phyloP scores from a whole-genome alignment of 1,284 basidiomycete species.

The Mrakiaceae sp. region DNA sequence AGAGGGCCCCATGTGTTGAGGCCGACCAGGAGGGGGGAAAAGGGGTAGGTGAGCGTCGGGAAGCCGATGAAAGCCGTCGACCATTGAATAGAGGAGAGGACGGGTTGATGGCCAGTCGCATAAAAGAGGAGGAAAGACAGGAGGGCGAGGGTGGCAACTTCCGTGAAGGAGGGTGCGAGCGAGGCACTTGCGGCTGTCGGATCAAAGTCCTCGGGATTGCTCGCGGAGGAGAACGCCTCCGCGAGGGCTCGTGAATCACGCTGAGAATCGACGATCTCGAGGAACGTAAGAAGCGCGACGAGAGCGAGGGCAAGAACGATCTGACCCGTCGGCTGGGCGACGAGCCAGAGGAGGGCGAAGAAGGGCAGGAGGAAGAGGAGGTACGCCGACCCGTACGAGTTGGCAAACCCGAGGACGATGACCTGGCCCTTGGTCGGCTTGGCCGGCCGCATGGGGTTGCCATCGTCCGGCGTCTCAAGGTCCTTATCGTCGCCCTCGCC shows the following conservation, averaged over 20 bases:
- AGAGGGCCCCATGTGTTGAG: constrained; percentile 70
- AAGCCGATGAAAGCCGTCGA: constrained; percentile 75
- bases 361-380: constrained; percentile 63
- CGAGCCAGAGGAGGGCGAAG: constrained; percentile 51
- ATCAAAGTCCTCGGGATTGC: constrained; percentile 32
- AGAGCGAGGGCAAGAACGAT: constrained; percentile 53
- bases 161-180: constrained; percentile 47
- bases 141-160: constrained; percentile 59
- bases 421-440: constrained; percentile 40
- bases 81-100: constrained; percentile 87
- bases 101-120: constrained; percentile 82
- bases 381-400: constrained; percentile 79
- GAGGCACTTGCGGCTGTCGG: constrained; percentile 41
- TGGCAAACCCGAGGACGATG: constrained; percentile 73
- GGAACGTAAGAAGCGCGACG: constrained; percentile 54
- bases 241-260: constrained; percentile 53
- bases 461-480: constrained; percentile 4
- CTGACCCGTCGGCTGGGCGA: constrained; percentile 72
- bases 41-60: constrained; percentile 57
- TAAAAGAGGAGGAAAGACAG: constrained; percentile 70
- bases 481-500: constrained; percentile 25
- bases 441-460: constrained; percentile 17
- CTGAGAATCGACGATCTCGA: constrained; percentile 68
- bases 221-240: constrained; percentile 23
- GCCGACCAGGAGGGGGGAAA: constrained; percentile 63